Conservation (phyloP, 2,329 filamentous ascomycete genomes). For the Paraconiothyrium sp. region DNA sequence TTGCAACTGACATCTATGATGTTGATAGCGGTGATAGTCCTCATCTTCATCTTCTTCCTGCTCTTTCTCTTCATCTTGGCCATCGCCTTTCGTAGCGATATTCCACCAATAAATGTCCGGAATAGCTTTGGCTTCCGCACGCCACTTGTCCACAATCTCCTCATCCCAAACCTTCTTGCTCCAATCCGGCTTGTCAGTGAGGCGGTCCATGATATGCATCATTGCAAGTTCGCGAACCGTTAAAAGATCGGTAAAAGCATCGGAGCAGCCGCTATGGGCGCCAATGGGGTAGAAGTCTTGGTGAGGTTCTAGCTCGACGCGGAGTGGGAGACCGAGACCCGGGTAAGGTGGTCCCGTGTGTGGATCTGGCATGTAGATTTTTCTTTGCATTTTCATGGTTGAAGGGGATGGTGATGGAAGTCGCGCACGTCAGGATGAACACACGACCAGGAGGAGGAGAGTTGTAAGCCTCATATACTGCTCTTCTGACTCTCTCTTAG, state of each 20-base stretch:
- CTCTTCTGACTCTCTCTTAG: too few relatives aligned
- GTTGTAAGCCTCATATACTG: too few relatives aligned
- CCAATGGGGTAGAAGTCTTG: slow-evolving; percentile 20
- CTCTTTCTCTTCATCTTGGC: neutral
- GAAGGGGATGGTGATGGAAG: neutral
- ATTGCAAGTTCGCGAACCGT: slow-evolving; percentile 50
- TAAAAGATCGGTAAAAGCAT: slow-evolving; percentile 18
- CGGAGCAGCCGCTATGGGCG: slow-evolving; percentile 13
- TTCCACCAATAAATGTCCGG: slow-evolving; percentile 21
- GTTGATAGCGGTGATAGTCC: neutral
- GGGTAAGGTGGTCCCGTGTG: slow-evolving; percentile 16
- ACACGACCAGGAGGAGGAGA: too few relatives aligned
- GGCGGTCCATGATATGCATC: slow-evolving; percentile 49
- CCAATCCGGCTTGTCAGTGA: slow-evolving; percentile 54
- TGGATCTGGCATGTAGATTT: slow-evolving; percentile 1
- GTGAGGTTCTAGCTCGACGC: neutral
- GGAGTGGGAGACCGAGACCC: slow-evolving; percentile 21
- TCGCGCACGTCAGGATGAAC: too few relatives aligned
- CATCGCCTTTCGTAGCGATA: slow-evolving; percentile 11
- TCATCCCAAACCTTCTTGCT: slow-evolving; percentile 50
- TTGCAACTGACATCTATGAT: neutral
- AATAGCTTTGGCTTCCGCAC: slow-evolving; percentile 22
- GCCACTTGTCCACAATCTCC: slow-evolving; percentile 29
- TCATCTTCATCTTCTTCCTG: slow-evolving; percentile 10
- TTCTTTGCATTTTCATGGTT: neutral